Conservation (phyloP, 768 basidiomycete genomes). For the Cystofilobasidium ferigula region DNA sequence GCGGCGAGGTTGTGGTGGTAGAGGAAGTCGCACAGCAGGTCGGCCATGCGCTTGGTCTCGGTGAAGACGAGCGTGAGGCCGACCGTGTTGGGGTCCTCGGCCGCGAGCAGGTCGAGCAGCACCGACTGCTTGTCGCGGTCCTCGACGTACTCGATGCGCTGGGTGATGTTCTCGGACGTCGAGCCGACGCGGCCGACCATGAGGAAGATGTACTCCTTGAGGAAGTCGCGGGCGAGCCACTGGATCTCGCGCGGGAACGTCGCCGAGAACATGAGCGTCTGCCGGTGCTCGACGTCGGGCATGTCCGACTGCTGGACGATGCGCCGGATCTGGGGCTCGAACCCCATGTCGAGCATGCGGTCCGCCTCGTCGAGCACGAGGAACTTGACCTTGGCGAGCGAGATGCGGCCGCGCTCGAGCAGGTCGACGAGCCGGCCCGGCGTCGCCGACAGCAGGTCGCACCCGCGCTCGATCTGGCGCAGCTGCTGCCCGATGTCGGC, state of each 20-base stretch:
- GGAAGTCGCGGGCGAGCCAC: conserved; percentile 65
- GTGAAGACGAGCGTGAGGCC: conserved; percentile 93
- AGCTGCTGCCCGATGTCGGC: conserved; percentile 95
- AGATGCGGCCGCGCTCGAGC: conserved; percentile 94
- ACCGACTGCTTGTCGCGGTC: conserved; percentile 94
- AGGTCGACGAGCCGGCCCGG: conserved; percentile 96
- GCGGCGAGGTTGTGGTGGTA: conserved; percentile 69
- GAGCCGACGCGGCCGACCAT: conserved; percentile 96
- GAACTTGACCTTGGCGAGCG: conserved; percentile 89
- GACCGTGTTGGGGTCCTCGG: conserved; percentile 44
- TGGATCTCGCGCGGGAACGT: conserved; percentile 99
- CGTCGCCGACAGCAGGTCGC: conserved; percentile 91
- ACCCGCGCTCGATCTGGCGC: conserved; percentile 86
- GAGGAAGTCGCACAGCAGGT: conserved; percentile 93
- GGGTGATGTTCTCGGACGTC: conserved; percentile 98
- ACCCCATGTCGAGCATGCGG: conserved; percentile 99
- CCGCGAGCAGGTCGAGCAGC: conserved; percentile 80
- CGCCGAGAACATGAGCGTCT: conserved; percentile 99
- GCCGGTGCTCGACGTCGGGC: conserved; percentile 81
- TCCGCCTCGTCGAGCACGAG: conserved; percentile 98
- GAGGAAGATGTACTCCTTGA: conserved; percentile 92
- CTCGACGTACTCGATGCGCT: conserved; percentile 97
- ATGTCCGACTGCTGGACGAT: conserved; percentile 98
- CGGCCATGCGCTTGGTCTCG: conserved; percentile 99
- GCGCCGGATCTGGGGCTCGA: conserved; percentile 96